Evolutionary conservation across 371 early-diverging fungal genomes (phyloP).

Genomic region (Mortierella sp.): DNA sequence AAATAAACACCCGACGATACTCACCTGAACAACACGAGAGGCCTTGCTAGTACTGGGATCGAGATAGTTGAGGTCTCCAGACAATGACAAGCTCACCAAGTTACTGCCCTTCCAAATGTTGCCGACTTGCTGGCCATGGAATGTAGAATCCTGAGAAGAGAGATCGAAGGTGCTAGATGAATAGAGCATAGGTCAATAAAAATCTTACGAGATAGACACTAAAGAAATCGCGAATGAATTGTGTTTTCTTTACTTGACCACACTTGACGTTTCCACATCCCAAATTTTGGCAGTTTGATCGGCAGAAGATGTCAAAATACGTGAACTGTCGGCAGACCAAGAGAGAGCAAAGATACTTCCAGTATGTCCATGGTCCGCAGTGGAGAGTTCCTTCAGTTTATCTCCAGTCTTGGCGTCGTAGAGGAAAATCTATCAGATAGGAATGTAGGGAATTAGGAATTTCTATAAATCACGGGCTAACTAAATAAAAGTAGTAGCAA

Average conservation of each 20-base stretch:
- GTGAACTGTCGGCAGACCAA: slow-evolving; percentile 89
- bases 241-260: slow-evolving; percentile 70
- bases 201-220: background rate
- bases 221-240: background rate
- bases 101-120: slow-evolving; percentile 87
- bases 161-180: slow-evolving; percentile 66
- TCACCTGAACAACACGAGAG: slow-evolving; percentile 66
- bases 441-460: background rate
- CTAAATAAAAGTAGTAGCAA: background rate
- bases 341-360: slow-evolving; percentile 88
- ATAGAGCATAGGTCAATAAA: background rate
- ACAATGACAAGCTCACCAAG: slow-evolving; percentile 83
- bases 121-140: slow-evolving; percentile 95
- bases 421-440: slow-evolving; percentile 76
- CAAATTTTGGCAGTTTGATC: slow-evolving; percentile 94
- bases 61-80: slow-evolving; percentile 89
- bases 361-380: slow-evolving; percentile 71
- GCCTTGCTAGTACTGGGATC: slow-evolving; percentile 70
- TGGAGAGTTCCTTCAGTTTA: slow-evolving; percentile 76
- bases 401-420: slow-evolving; percentile 95
- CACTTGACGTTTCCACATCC: slow-evolving; percentile 82
- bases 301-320: slow-evolving; percentile 86
- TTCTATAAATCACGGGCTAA: background rate
- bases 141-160: slow-evolving; percentile 35
- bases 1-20: background rate